Conservation (phyloP, 257 asterid genomes). For the Verbascum thapsus region DNA sequence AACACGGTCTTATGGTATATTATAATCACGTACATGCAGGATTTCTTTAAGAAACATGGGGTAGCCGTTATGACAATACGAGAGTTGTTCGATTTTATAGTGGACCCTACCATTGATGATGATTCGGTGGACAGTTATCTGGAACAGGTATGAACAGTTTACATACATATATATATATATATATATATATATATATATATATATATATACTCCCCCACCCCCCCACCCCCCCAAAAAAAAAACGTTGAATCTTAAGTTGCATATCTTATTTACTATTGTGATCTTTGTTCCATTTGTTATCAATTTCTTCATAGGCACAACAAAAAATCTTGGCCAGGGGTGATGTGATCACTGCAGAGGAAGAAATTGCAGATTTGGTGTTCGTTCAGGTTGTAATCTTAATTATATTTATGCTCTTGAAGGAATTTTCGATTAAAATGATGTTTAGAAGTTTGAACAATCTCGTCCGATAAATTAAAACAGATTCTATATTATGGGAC, state of each 20-base stretch:
- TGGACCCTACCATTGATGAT: constrained; percentile 78
- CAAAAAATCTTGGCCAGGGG: constrained; percentile 85
- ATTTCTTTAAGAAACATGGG: constrained; percentile 83
- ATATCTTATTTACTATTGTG: constrained; percentile 5
- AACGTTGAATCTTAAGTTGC: constrained; percentile 14
- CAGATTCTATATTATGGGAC: too few relatives aligned
- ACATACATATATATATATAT: too few relatives aligned
- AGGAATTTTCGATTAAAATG: too few relatives aligned
- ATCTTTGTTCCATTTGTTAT: constrained; percentile 8
- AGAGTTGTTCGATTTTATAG: constrained; percentile 87
- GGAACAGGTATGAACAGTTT: constrained; percentile 62
- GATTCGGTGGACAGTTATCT: constrained; percentile 82
- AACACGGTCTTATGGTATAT: constrained; percentile 9
- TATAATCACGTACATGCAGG: constrained; percentile 47
- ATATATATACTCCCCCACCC: too few relatives aligned
- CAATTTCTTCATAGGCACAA: constrained; percentile 55
- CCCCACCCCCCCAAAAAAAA: neutral
- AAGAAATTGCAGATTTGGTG: constrained; percentile 88
- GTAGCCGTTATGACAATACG: constrained; percentile 91
- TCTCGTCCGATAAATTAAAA: too few relatives aligned
- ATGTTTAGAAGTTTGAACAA: too few relatives aligned
- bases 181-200: too few relatives aligned
- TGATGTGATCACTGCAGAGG: constrained; percentile 72
- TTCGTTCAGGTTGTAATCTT: constrained; percentile 64
- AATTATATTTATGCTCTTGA: too few relatives aligned